A percentile compares a stretch with the other conserved stretches of the same genome.
Evolutionary conservation across 1,284 basidiomycete species (phyloP).

Genomic region (Leccinum pseudoinsigne): DNA sequence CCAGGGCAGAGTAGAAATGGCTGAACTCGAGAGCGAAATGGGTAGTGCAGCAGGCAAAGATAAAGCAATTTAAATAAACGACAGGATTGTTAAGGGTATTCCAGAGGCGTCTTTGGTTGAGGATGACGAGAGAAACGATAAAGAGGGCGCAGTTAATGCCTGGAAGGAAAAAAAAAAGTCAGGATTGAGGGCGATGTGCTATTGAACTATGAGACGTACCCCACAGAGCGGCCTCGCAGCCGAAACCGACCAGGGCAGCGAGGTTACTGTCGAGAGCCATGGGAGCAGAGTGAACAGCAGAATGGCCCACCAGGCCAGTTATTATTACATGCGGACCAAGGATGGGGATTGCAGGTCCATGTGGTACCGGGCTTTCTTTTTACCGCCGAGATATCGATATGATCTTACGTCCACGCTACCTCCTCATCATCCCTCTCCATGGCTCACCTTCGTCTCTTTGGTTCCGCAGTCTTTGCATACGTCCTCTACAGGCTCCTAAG

Average conservation of each 20-base stretch:
- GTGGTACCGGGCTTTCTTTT: not conserved
- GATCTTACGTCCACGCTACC: not conserved
- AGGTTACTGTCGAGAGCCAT: constrained; percentile 22
- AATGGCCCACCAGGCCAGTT: not conserved
- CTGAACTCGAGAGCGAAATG: constrained; percentile 41
- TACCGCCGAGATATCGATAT: not conserved
- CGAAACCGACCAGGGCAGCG: constrained; percentile 36
- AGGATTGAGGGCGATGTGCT: not conserved
- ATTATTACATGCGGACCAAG: not conserved
- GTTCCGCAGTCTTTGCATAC: constrained; percentile 8
- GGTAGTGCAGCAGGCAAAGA: constrained; percentile 36
- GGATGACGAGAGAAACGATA: constrained; percentile 24
- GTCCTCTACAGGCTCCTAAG: constrained; percentile 18
- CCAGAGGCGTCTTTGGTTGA: constrained; percentile 14
- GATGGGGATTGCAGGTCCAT: not conserved
- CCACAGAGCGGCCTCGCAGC: constrained; percentile 34
- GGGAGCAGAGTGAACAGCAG: not conserved
- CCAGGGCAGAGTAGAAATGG: constrained; percentile 36
- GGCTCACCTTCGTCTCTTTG: constrained; percentile 4
- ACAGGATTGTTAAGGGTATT: constrained; percentile 23
- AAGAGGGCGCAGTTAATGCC: constrained; percentile 30
- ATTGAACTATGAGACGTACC: constrained; percentile 21
- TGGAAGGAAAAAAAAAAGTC: not conserved
- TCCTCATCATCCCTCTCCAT: not conserved
- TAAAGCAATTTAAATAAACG: constrained; percentile 27